Base-by-base conservation (phyloP, 192 early-diverging fungal genomes). In the Rhizophlyctis rosea region DNA sequence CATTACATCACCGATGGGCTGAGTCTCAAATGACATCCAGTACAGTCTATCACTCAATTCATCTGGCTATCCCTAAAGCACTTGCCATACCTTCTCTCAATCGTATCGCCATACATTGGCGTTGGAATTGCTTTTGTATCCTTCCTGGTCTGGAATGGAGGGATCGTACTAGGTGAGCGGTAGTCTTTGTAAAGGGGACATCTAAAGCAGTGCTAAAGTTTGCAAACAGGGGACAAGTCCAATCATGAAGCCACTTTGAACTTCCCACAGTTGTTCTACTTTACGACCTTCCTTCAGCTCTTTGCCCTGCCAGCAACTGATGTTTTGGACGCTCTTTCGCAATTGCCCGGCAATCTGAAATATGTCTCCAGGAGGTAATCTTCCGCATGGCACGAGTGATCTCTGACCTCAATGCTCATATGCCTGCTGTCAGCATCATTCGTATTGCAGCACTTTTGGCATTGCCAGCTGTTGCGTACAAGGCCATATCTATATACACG, bases 211-310 rank as follows among this genome's bases (percentile, higher is more conserved):
- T n/a, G 44, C 9, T n/a, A 47, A 24, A 52, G 13, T 52, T 7
- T 16, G 23, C 13, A 52, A 7, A 11, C 13, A 86, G 89, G 95
- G 29, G 96, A 98, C 77, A 82, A 81, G 57, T 65, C 82, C 3
- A 88, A 97, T 67, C 96, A 98, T 73, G 65, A 88, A 31, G 82
- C 89, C 1, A 80, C 76, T 16, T 25, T 88, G 29, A 91, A 98
- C 70, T 51, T 93, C 4, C 88, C 90, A 21, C 96, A 97, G 69
- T 47, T 94, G 21, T 79, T 93, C 30, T 98, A 98, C 73, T 96
- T 89, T 80, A 71, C 68, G 34, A 61, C 36, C 23, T 64, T 61
- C 59, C 31, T 28, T 33, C 31, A 65, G 29, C 31, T 53, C 7
- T 29, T 53, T 21, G 23, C 28, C 9, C 9, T 53, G 7, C 13